phyloP scores from a whole-genome alignment of 1,284 basidiomycete genomes.

The Boletus albobrunnescens region DNA sequence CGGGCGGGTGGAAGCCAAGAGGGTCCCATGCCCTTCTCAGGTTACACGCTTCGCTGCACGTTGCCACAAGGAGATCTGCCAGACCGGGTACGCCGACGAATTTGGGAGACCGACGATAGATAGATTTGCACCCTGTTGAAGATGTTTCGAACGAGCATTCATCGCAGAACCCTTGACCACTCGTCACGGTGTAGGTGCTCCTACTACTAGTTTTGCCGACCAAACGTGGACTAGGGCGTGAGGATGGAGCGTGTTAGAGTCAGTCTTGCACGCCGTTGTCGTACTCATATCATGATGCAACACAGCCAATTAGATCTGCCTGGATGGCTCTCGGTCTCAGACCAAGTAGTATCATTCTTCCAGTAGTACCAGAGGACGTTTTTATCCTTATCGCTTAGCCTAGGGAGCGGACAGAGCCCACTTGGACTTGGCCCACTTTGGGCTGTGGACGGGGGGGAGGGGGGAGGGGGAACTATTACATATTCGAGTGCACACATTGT shows the following conservation, averaged over 20 bases:
- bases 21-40: constrained; percentile 7
- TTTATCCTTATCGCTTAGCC: too few species aligned
- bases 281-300: constrained; percentile 7
- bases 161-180: not conserved
- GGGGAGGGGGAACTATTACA: constrained; percentile 18
- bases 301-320: constrained; percentile 1
- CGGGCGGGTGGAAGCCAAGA: constrained; percentile 1
- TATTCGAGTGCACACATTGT: constrained; percentile 13
- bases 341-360: too few species aligned
- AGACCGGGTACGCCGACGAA: not conserved
- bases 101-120: not conserved
- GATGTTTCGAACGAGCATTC: not conserved
- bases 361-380: too few species aligned
- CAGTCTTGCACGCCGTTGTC: constrained; percentile 4
- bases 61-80: constrained; percentile 8
- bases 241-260: not conserved
- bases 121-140: too few species aligned
- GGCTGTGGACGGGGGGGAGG: constrained; percentile 1
- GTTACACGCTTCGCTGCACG: not conserved
- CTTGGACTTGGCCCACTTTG: too few species aligned
- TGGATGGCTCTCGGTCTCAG: constrained; percentile 9
- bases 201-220: too few species aligned
- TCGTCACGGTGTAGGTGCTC: too few species aligned
- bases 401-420: too few species aligned
- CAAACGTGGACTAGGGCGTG: not conserved